These are phyloP conservation scores for Eucalyptus pauciflora DNA, from an alignment of 345 rosid species.

Conservation along the genomic window DNA sequence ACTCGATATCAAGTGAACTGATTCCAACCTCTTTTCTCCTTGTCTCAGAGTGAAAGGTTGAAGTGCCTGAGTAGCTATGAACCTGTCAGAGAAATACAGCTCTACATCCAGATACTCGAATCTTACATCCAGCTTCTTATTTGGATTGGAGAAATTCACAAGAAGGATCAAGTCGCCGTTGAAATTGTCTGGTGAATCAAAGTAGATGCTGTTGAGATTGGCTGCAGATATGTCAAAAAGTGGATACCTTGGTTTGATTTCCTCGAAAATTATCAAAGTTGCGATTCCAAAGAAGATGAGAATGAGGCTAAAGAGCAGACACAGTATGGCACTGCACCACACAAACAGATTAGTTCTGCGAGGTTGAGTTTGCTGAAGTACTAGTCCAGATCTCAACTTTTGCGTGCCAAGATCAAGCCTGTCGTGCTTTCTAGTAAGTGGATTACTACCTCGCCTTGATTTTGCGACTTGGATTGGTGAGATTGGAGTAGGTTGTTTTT, in stretches of 20 bases:
- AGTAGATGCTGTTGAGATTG: constrained; percentile 59
- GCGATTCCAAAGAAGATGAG: constrained; percentile 75
- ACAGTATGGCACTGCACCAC: constrained; percentile 71
- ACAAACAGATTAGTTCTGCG: constrained; percentile 43
- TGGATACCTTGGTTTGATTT: constrained; percentile 58
- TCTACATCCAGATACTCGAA: constrained; percentile 45
- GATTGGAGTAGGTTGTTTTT: neutral
- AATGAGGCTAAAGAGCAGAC: constrained; percentile 62
- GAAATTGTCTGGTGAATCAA: constrained; percentile 71
- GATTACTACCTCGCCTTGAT: neutral
- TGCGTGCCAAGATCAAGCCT: neutral
- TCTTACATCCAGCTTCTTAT: constrained; percentile 47
- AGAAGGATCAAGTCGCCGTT: constrained; percentile 62
- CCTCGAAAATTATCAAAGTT: constrained; percentile 53
- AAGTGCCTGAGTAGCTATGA: constrained; percentile 41
- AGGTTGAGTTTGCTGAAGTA: constrained; percentile 27
- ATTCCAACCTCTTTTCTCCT: constrained; percentile 33
- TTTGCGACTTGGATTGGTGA: neutral
- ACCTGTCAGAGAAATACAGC: constrained; percentile 57
- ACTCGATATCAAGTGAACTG: constrained; percentile 62
- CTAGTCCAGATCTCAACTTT: constrained; percentile 4
- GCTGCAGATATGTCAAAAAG: constrained; percentile 64
- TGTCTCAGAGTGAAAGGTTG: constrained; percentile 58
- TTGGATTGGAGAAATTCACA: constrained; percentile 73
- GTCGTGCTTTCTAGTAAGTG: neutral